Evolutionary conservation across 2,329 filamentous ascomycete genomes (phyloP).

Genomic region (Colletotrichum coccodes): DNA sequence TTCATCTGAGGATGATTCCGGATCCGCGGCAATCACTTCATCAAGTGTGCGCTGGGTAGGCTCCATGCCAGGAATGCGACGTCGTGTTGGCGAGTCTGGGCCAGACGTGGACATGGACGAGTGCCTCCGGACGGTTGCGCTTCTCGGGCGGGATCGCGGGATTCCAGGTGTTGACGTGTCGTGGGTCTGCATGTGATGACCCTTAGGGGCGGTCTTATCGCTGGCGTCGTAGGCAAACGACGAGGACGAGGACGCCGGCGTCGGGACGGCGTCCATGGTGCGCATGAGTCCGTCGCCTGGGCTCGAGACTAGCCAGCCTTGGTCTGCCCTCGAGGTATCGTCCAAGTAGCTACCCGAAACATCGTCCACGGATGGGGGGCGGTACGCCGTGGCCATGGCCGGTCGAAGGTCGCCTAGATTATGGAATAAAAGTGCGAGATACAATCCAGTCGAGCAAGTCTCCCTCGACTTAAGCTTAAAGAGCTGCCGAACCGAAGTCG

Average conservation of each 20-base stretch:
- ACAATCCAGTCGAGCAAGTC: neutral
- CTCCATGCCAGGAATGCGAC: neutral
- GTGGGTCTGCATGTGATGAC: constrained; percentile 21
- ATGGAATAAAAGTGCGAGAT: neutral
- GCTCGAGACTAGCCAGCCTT: constrained; percentile 18
- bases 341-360: neutral
- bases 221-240: neutral
- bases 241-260: neutral
- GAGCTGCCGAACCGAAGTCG: neutral
- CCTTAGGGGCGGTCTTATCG: constrained; percentile 8
- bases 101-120: constrained; percentile 4
- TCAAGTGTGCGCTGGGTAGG: neutral
- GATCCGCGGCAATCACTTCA: constrained; percentile 1
- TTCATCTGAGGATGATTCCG: constrained; percentile 26
- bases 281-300: constrained; percentile 13
- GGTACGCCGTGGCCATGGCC: constrained; percentile 21
- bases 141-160: constrained; percentile 24
- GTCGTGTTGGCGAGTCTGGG: neutral
- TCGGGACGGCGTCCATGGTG: constrained; percentile 3
- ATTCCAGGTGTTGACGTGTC: constrained; percentile 16
- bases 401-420: neutral
- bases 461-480: neutral
- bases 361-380: constrained; percentile 17
- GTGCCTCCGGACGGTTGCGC: constrained; percentile 26
- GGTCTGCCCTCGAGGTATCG: neutral